Base-by-base conservation (phyloP, 768 basidiomycete species). In the Pleurotus tuber-regium region DNA sequence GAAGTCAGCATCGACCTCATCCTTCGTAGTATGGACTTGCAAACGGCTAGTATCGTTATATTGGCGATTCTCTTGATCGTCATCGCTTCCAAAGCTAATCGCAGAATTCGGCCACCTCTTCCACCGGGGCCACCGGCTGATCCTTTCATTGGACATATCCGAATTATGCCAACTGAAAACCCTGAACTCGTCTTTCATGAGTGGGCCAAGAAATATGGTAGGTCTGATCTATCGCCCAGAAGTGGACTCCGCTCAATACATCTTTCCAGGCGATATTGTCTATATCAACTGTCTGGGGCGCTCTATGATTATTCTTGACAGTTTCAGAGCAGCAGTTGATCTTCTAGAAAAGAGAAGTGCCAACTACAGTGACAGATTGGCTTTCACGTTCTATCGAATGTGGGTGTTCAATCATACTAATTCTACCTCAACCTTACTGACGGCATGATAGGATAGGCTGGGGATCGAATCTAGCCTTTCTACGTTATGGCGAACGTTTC, bases 51-150 rank as follows among this genome's bases (percentile, higher is more conserved):
- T n/a, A n/a, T n/a, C n/a, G n/a, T n/a, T n/a, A n/a, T n/a, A n/a
- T n/a, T n/a, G n/a, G n/a, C n/a, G n/a, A n/a, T n/a, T n/a, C n/a
- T n/a, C n/a, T n/a, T n/a, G n/a, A n/a, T n/a, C n/a, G n/a, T n/a
- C n/a, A n/a, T n/a, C n/a, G n/a, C n/a, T n/a, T n/a, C n/a, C n/a
- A n/a, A n/a, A n/a, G n/a, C n/a, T n/a, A n/a, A n/a, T n/a, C n/a
- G n/a, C 31, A 33, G n/a, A n/a, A 33, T 10, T 10, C 31, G 29
- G 24, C n/a, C 11, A 12, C 44, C 25, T 10, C 31, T 62, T 12
- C 69, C 71, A 10, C 71, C 70, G 14, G 62, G 72, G 23, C 71
- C 69, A 2, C 70, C 70, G 5, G 59, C 63, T 12, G 68, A 73
- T 49, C 67, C 68, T 6, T 38, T 74, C 41, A 60, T 73, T 12